Conservation (phyloP, 2,329 filamentous ascomycete genomes). For the Hypoxylon sp. region DNA sequence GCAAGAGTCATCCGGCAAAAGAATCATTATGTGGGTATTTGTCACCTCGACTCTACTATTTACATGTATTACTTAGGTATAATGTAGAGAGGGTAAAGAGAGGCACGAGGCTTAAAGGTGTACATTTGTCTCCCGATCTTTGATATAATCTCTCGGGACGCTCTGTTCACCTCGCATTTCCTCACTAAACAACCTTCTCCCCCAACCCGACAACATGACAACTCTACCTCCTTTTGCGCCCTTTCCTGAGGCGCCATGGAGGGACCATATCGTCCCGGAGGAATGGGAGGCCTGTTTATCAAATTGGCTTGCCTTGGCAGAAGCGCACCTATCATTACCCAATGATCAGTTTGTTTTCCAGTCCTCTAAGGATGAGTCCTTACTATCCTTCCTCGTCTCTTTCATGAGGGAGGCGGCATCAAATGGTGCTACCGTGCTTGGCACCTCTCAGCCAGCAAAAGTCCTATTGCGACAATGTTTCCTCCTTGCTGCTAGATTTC, state of each 20-base stretch:
- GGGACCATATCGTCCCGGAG: slow-evolving; percentile 72
- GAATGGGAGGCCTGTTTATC: slow-evolving; percentile 86
- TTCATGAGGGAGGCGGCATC: slow-evolving; percentile 72
- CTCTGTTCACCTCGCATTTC: slow-evolving; percentile 3
- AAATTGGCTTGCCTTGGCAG: slow-evolving; percentile 79
- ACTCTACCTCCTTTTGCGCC: slow-evolving; percentile 80
- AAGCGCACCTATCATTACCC: slow-evolving; percentile 73
- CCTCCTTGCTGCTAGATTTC: slow-evolving; percentile 71
- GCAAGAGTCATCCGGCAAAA: slow-evolving; percentile 48
- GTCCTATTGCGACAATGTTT: slow-evolving; percentile 75
- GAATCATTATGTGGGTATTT: slow-evolving; percentile 19
- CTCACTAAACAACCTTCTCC: background rate
- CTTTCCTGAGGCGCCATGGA: slow-evolving; percentile 79
- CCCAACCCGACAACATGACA: slow-evolving; percentile 54
- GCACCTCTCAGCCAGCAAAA: slow-evolving; percentile 55
- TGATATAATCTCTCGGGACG: background rate
- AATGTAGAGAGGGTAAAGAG: background rate
- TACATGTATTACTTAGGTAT: slow-evolving; percentile 5
- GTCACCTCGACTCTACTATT: slow-evolving; percentile 10
- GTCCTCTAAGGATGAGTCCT: slow-evolving; percentile 69
- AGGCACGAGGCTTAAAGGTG: background rate
- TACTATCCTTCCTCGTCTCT: slow-evolving; percentile 75
- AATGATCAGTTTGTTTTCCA: slow-evolving; percentile 68
- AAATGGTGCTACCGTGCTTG: slow-evolving; percentile 55
- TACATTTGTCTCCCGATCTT: too few species aligned